Base-by-base conservation (phyloP, 352 stramenopile species). In the Pythium rishiriense region DNA sequence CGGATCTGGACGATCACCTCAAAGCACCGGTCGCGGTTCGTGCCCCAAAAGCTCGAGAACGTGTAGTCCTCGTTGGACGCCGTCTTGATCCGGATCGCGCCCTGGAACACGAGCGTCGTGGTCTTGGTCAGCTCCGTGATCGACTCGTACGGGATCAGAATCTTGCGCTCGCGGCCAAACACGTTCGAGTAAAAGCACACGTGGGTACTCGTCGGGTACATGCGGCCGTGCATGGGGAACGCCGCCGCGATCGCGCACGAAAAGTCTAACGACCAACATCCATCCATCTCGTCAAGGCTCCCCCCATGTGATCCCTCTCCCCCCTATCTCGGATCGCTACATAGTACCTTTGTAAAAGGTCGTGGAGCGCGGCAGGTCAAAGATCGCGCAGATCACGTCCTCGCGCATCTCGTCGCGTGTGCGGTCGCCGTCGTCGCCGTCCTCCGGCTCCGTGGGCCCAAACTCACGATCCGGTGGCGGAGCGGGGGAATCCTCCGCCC, bases 171-270 rank as follows among this genome's bases (percentile, higher is more conserved):
- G 62, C 83, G 84, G 42, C 84, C 86, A 73, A 95, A 93, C 35
- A 93, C 79, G 58, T 93, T 93, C 56, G 86, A 93, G 76, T 95
- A 93, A 59, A 95, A 95, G 72, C 86, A 95, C 46, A 92, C 75
- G 64, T 91, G 81, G 21, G 83, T 74, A 54, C 78, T 84, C 45
- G 84, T 91, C 39, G 86, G 86, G 77, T 95, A 95, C 86, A 95
- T 95, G 62, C 86, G 84, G 49, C 86, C 86, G 72, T 95, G 86
- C 84, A 92, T 93, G 66, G 83, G 80, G 50, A 94, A 76, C 59
- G 83, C 87, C 35, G 79, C 80, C 17, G 85, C 79, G 54, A 93
- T 86, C 3, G 84, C 84, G 64, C 86, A 95, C 51, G 86, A 93
- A 66, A 88, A 95, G 64, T 95, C 86, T 93, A 17, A n/a, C 21